Evolutionary conservation across 1,139 yeast species (phyloP).

Genomic region (Hyphopichia khmerensis): DNA sequence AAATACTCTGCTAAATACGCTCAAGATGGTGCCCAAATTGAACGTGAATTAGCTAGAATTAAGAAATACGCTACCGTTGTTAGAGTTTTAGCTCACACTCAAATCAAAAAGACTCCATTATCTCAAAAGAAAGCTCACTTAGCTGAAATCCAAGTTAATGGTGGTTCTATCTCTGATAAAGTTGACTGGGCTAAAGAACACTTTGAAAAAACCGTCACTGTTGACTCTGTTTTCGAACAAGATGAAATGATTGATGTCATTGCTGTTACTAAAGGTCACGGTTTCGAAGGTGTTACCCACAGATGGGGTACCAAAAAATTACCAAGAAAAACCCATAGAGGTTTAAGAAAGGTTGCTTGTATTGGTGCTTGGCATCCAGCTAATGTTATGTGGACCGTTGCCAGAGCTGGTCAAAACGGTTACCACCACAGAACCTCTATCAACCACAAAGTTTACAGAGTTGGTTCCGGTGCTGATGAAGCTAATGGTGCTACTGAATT

Average conservation of each 20-base stretch:
- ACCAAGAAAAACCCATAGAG: constrained; percentile 99
- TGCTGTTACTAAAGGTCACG: constrained; percentile 99
- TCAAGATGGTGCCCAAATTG: constrained; percentile 82
- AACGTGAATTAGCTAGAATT: constrained; percentile 97
- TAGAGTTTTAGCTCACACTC: constrained; percentile 99
- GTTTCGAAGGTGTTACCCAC: constrained; percentile 99
- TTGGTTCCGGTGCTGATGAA: constrained; percentile 96
- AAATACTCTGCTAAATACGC: constrained; percentile 99
- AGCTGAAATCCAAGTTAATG: constrained; percentile 99
- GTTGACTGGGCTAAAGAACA: constrained; percentile 98
- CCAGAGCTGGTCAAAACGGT: constrained; percentile 99
- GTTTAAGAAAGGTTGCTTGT: constrained; percentile 99
- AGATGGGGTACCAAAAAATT: constrained; percentile 99
- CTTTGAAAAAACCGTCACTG: constrained; percentile 98
- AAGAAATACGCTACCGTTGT: constrained; percentile 97
- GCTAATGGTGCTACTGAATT: constrained; percentile 93
- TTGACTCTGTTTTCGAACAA: constrained; percentile 95
- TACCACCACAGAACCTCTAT: constrained; percentile 99
- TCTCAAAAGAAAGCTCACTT: constrained; percentile 99
- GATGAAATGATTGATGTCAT: constrained; percentile 97
- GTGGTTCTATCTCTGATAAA: constrained; percentile 98
- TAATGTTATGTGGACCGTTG: constrained; percentile 99
- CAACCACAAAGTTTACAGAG: constrained; percentile 99
- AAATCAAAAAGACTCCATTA: constrained; percentile 99
- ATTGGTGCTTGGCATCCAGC: constrained; percentile 99